A percentile compares a stretch with the other conserved stretches of the same genome.
These are phyloP conservation scores for Starmerella ratchasimensis DNA, from an alignment of 805 yeast genomes.

Conservation along the genomic window DNA sequence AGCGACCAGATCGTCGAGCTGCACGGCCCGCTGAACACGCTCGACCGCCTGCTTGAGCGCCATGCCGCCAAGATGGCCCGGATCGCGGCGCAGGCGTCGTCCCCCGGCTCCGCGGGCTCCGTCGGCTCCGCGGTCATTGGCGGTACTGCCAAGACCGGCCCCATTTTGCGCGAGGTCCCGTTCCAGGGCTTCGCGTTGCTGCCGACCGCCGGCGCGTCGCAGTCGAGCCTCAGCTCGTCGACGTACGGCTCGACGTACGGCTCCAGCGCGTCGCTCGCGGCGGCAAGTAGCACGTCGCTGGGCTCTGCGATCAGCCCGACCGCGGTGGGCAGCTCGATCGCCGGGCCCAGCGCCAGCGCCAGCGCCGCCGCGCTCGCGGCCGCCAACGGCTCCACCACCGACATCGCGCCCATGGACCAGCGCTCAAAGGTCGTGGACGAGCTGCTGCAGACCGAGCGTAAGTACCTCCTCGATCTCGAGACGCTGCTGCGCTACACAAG, in stretches of 20 bases:
- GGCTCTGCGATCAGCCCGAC: no score
- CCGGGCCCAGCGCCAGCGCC: background rate
- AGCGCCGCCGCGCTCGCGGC: slow-evolving; percentile 1
- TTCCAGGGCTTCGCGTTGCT: no score
- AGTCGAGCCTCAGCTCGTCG: no score
- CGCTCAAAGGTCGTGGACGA: slow-evolving; percentile 72
- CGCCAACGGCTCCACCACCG: background rate
- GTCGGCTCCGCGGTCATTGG: slow-evolving; percentile 22
- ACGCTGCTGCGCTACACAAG: slow-evolving; percentile 50
- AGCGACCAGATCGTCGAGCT: slow-evolving; percentile 68
- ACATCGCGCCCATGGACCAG: slow-evolving; percentile 23
- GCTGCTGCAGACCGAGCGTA: slow-evolving; percentile 77
- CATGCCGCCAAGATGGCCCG: no score
- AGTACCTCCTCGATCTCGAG: slow-evolving; percentile 84
- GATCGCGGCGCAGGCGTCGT: slow-evolving; percentile 4
- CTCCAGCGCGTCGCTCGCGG: no score
- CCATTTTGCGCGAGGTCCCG: no score
- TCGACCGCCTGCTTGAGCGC: slow-evolving; percentile 47
- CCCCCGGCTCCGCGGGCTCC: slow-evolving; percentile 1
- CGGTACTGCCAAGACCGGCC: no score
- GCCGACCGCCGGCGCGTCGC: no score
- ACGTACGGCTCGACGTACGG: no score
- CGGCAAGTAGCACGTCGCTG: no score
- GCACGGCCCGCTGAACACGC: slow-evolving; percentile 58
- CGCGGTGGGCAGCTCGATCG: no score